These are phyloP conservation scores for Grosmannia huntii DNA, from an alignment of 2,329 filamentous ascomycete genomes.

Conservation along the genomic window DNA sequence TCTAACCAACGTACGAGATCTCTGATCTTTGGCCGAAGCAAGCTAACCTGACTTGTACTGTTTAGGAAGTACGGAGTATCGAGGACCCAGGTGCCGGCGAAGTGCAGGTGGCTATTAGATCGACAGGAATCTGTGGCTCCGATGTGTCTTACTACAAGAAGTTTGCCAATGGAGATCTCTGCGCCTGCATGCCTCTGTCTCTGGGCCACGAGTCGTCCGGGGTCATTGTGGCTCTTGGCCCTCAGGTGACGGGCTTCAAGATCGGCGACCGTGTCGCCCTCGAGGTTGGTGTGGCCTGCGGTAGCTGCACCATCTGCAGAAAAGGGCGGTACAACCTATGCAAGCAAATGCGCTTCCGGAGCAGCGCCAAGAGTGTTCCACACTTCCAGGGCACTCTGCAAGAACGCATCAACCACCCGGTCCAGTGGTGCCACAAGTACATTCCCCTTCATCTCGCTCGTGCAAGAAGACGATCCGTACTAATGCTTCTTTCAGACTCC, in stretches of 20 bases:
- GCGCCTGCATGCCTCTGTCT: constrained; percentile 50
- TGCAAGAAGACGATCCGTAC: not conserved
- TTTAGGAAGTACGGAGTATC: constrained; percentile 37
- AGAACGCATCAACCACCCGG: constrained; percentile 49
- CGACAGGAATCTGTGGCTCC: constrained; percentile 57
- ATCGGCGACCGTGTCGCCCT: constrained; percentile 46
- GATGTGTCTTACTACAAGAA: constrained; percentile 62
- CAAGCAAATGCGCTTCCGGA: constrained; percentile 48
- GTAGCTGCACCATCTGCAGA: constrained; percentile 35
- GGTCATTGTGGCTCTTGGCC: constrained; percentile 41
- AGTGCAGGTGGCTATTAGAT: constrained; percentile 51
- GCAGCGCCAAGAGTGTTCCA: constrained; percentile 49
- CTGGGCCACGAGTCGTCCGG: constrained; percentile 52
- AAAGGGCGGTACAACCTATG: constrained; percentile 49
- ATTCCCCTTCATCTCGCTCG: constrained; percentile 11
- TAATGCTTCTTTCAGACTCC: constrained; percentile 29
- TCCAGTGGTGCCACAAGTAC: constrained; percentile 49
- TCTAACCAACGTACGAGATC: not conserved
- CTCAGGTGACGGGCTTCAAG: constrained; percentile 36
- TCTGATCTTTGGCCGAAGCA: not conserved
- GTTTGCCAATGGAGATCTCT: constrained; percentile 58
- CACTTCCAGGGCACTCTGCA: constrained; percentile 52
- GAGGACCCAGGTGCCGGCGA: constrained; percentile 36
- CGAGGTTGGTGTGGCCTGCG: constrained; percentile 43
- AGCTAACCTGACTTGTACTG: not conserved